Evolutionary conservation across 768 basidiomycete species (phyloP), one percentile per base, ranked within the genome.

Genomic region (Boletus rex-veris): DNA sequence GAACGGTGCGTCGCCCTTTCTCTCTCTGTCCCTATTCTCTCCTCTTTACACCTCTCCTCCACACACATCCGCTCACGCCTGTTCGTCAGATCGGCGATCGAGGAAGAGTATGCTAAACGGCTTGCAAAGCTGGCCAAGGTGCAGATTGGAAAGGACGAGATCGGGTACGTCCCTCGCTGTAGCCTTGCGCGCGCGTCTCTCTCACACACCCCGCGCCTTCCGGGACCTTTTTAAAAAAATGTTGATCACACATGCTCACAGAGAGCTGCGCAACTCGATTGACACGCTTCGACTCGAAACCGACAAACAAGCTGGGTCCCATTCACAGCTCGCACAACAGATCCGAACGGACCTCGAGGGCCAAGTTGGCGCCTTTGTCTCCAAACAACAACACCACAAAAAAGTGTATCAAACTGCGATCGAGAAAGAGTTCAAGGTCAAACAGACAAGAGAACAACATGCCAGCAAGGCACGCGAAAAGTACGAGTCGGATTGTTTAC

Each of bases 81-180:
- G 12, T 30, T 24, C 8, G n/a, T 39, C 28, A 97, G 96, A 66
- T 86, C 92, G 8, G 59, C 77, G 30, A 97, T 98, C 57, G 95
- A 98, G 70, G 94, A 98, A 64, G 96, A 98, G 36, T 98, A 98
- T 65, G 88, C 95, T 1, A 93, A 92, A 71, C 82, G 86, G 28
- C 66, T 99, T 14, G 74, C 79, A 19, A 91, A 89, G 67, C 75
- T 99, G 21, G 80, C 92, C 31, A 95, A 90, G 71, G 62, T 77
- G 54, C 62, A 80, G 8, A 71, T 97, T 37, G 96, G 95, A 39
- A 82, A 80, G 62, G 95, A 97, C 69, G 97, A 98, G 73, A 90
- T 94, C 59, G 96, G 94, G 93, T 94, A 69, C 65, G 88, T 81
- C 11, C 42, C 28, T 30, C 30, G 24, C 26, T 28, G 21, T 18